Evolutionary conservation across 106 monocot species (phyloP), one percentile per base, ranked within the genome.

Genomic region (Vanilla planifolia): DNA sequence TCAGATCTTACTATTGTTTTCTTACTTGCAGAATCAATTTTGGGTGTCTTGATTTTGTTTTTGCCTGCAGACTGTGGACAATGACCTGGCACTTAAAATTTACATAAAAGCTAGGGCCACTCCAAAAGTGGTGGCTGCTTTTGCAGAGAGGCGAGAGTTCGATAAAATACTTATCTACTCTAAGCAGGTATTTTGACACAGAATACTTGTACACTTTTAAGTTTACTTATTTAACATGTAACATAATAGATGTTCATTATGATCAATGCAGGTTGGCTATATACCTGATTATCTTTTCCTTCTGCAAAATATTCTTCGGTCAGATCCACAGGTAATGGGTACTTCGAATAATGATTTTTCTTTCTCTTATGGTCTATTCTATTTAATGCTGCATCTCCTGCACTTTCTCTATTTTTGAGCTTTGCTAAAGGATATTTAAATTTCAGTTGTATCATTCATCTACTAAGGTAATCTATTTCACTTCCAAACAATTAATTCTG

Each of bases 131-230:
- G 96, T 98, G 65, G 96, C 96, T 62, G 96, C 96, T 62, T 98
- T 98, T 92, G 91, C 96, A 67, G 91, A 98, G 71, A 73, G 91
- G 67, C 79, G 91, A 68, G 96, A 98, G 51, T 98, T 98, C 80
- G 91, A 98, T 67, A 98, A 98, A 77, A 91, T 98, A 62, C 91
- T 98, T 39, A 90, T 98, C 32, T 98, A 98, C 67, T 98, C 91
- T 43, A 98, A 98, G 74, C 95, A 96, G 86, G 95, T 90, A 71
- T 21, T 46, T 17, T n/a, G 53, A 5, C 15, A 5, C 32, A 16
- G 1, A 11, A 32, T n/a, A n/a, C 32, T 53, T 32, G 29, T 25
- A 29, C n/a, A 53, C 29, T 5, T 3, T 32, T 10, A 2, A 9
- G 19, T 36, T 6, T 20, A 3, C 27, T 35, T 57, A 34, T 8